These are phyloP conservation scores for Bolboschoenoplectus hybrid DNA, from an alignment of 202 grass and related monocot genomes.

Conservation along the genomic window DNA sequence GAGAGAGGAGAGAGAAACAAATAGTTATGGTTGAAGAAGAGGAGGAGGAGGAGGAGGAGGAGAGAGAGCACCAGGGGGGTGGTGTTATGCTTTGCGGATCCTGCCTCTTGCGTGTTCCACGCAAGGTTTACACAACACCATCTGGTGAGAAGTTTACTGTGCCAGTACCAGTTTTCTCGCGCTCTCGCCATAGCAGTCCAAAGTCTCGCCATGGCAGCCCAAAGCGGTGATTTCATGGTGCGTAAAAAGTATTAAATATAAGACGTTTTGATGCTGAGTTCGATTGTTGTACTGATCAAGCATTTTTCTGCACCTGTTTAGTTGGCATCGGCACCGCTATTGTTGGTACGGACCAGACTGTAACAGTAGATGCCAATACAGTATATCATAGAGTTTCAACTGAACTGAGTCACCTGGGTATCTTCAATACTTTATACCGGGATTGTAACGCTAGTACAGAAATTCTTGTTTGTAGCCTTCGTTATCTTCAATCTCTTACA, in stretches of 20 bases:
- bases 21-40: constrained; percentile 40
- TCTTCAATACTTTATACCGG: neutral
- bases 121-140: constrained; percentile 64
- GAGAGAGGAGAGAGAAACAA: constrained; percentile 43
- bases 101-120: constrained; percentile 60
- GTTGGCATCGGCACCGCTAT: neutral
- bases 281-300: neutral
- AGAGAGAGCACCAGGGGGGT: constrained; percentile 44
- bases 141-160: constrained; percentile 65
- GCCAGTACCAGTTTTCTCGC: constrained; percentile 28
- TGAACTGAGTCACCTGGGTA: neutral
- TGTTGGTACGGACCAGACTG: neutral
- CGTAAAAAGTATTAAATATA: neutral
- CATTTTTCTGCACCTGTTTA: neutral
- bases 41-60: constrained; percentile 20
- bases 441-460: neutral
- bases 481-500: neutral
- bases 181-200: constrained; percentile 45
- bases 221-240: constrained; percentile 32
- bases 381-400: neutral
- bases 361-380: neutral
- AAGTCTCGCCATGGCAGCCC: constrained; percentile 44
- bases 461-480: neutral
- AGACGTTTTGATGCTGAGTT: neutral
- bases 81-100: constrained; percentile 71